These are phyloP conservation scores for Suillus weaverae DNA, from an alignment of 768 basidiomycete genomes.

Conservation along the genomic window DNA sequence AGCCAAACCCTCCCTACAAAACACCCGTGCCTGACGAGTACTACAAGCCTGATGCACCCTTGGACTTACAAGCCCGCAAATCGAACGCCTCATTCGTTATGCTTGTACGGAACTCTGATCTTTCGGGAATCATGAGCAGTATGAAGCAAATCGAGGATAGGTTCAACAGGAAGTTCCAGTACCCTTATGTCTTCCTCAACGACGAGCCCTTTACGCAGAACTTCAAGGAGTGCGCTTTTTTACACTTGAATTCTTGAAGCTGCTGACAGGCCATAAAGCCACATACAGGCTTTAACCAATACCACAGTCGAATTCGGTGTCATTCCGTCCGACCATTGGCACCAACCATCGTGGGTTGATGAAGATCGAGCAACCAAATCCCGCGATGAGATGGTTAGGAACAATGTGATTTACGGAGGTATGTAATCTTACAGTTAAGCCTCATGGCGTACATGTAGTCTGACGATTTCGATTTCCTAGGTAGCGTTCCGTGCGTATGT, in stretches of 20 bases:
- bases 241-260: background rate
- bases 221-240: constrained; percentile 59
- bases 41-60: constrained; percentile 41
- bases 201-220: constrained; percentile 75
- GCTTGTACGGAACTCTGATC: constrained; percentile 69
- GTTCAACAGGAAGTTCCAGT: constrained; percentile 78
- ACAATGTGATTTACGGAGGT: constrained; percentile 71
- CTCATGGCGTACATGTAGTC: constrained; percentile 9
- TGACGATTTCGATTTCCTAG: constrained; percentile 33
- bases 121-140: constrained; percentile 57
- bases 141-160: constrained; percentile 81
- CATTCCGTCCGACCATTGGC: constrained; percentile 72
- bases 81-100: constrained; percentile 85
- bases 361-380: constrained; percentile 59
- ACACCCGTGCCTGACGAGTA: constrained; percentile 61
- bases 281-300: constrained; percentile 29
- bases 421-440: constrained; percentile 4
- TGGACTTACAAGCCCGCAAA: constrained; percentile 49
- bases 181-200: constrained; percentile 90
- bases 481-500: constrained; percentile 65
- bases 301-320: constrained; percentile 52
- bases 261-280: constrained; percentile 26
- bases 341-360: constrained; percentile 77
- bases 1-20: constrained; percentile 48
- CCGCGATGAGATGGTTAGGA: constrained; percentile 61